Base-by-base conservation (phyloP, 768 basidiomycete genomes). In the Tulasnella sp. region DNA sequence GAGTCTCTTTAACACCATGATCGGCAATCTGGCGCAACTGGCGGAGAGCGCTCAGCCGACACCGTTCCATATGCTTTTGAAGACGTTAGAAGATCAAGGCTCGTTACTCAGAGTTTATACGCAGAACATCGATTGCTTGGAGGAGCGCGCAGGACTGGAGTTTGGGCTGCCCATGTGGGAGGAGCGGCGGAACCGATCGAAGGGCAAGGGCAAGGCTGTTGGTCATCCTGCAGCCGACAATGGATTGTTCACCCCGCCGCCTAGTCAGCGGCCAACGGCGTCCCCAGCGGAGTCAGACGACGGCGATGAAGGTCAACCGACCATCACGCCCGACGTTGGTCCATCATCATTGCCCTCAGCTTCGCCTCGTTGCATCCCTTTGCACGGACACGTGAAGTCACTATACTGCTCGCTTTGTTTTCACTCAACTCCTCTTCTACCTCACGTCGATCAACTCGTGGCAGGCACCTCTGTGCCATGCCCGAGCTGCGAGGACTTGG, bases 121-220 rank as follows among this genome's bases (percentile, higher is more conserved):
- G 0, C 92, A 95, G 74, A 94, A 95, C 71, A 94, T 94, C 61
- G 92, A 95, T 69, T 84, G 83, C 24, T 82, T 95, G 43, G 92
- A 95, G 68, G 75, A 76, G 61, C 91, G 90, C 69, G 85, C 80
- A n/a, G 92, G 92, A 3, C 78, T 95, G 9, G 82, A 85, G 1
- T 88, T 88, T 62, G 90, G 91, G n/a, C 77, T 93, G 10, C 89
- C 90, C 24, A 78, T 79, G 58, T 82, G 80, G 63, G 78, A 80
- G 62, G 77, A 73, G 61, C 80, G 76, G 65, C 78, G 81, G 58
- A 61, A 60, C 24, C 76, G 80, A 52, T 71, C 77, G n/a, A 62
- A 62, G n/a, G 55, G 17, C 30, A 32, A 30, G 11, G 56, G 21
- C 26, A 47, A 45, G 21, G 51, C 59, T 19, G 13, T 19, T 17